Evolutionary conservation across 768 basidiomycete genomes (phyloP).

Genomic region (Auriscalpium orientale): DNA sequence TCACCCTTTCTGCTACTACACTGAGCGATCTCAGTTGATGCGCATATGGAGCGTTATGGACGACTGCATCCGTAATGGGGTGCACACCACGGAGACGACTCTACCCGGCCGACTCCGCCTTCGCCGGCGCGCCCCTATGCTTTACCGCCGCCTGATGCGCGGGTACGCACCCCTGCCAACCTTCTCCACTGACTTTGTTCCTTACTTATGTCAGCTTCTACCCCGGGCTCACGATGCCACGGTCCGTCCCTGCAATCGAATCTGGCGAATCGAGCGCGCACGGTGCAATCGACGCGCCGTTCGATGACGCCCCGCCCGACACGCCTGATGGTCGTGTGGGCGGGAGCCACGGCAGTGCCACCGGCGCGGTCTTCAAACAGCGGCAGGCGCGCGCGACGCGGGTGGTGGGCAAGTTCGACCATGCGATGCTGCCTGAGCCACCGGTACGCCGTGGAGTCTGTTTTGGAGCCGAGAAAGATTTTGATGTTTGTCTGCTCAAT

Average conservation of each 20-base stretch:
- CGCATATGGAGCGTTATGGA: constrained; percentile 92
- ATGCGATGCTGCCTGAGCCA: constrained; percentile 73
- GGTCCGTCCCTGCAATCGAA: too few relatives aligned
- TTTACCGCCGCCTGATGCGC: constrained; percentile 87
- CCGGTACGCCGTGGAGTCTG: constrained; percentile 44
- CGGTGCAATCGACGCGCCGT: too few relatives aligned
- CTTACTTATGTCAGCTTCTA: too few relatives aligned
- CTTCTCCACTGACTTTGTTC: background rate
- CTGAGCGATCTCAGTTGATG: constrained; percentile 36
- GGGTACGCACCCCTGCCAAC: constrained; percentile 40
- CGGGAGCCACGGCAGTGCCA: background rate
- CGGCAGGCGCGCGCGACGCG: constrained; percentile 25
- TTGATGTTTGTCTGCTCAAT: background rate
- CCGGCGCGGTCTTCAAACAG: background rate
- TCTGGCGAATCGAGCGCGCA: too few relatives aligned
- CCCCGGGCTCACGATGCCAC: too few relatives aligned
- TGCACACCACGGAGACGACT: constrained; percentile 68
- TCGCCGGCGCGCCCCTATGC: constrained; percentile 75
- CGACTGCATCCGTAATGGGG: constrained; percentile 79
- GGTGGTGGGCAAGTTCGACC: constrained; percentile 73
- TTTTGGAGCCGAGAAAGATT: background rate
- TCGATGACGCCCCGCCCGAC: background rate
- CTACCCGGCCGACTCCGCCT: constrained; percentile 82
- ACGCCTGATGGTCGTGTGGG: background rate
- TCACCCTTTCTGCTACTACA: background rate